phyloP scores from a whole-genome alignment of 2,329 filamentous ascomycete genomes.

The Ophiostoma pallidulum region DNA sequence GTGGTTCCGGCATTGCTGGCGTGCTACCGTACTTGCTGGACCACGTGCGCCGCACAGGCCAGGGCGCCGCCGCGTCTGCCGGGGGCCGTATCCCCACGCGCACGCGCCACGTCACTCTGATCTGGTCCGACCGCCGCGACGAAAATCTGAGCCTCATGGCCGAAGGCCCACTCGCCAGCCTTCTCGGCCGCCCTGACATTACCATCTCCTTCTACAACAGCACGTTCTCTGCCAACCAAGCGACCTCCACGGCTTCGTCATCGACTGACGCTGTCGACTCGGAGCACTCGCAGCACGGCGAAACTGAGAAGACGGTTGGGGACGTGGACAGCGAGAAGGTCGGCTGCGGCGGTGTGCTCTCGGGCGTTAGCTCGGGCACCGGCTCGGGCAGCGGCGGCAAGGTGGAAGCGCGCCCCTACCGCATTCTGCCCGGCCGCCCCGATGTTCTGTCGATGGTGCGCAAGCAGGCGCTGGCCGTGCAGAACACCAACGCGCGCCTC shows the following conservation, averaged over 20 bases:
- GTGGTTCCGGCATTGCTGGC: constrained; percentile 17
- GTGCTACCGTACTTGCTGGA: constrained; percentile 16
- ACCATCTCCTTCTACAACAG: constrained; percentile 4
- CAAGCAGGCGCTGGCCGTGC: constrained; percentile 1
- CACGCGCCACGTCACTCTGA: constrained; percentile 12
- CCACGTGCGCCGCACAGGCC: constrained; percentile 11
- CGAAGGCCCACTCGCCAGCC: background rate
- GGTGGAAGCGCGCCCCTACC: background rate
- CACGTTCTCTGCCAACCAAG: background rate
- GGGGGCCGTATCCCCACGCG: constrained; percentile 9
- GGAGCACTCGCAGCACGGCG: background rate
- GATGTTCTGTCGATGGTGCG: constrained; percentile 9
- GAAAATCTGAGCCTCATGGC: constrained; percentile 8
- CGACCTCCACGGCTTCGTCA: background rate
- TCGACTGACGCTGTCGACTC: constrained; percentile 2
- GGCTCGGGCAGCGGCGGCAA: background rate
- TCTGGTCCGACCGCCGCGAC: constrained; percentile 15
- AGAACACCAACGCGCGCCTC: constrained; percentile 6
- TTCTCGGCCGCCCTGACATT: constrained; percentile 12
- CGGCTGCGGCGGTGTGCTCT: background rate
- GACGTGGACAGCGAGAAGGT: background rate
- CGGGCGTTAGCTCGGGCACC: no score
- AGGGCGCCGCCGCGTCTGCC: background rate
- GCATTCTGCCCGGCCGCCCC: constrained; percentile 12
- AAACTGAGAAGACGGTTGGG: background rate